These are phyloP conservation scores for Rhodosporidiobolus odoratus DNA, from an alignment of 768 basidiomycete genomes.

Conservation along the genomic window DNA sequence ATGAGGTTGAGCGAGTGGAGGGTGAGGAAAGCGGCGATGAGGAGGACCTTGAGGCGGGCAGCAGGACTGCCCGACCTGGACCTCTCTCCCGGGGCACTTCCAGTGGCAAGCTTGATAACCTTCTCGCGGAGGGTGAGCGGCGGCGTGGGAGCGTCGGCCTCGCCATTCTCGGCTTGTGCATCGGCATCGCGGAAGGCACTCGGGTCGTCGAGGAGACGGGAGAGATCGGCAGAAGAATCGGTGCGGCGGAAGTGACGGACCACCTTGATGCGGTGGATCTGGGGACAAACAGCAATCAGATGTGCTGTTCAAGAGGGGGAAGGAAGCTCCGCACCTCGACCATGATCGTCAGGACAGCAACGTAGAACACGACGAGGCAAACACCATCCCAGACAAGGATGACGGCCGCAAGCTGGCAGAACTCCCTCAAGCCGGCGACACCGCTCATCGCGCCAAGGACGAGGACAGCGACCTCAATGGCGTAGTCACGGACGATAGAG, in stretches of 20 bases:
- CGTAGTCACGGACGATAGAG: constrained; percentile 84
- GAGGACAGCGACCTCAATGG: constrained; percentile 83
- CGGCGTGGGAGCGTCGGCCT: constrained; percentile 8
- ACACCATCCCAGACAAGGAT: constrained; percentile 79
- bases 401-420: constrained; percentile 90
- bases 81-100: constrained; percentile 39
- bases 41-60: constrained; percentile 76
- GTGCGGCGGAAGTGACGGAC: constrained; percentile 47
- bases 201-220: constrained; percentile 40
- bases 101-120: constrained; percentile 35
- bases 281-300: background rate
- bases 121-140: constrained; percentile 31
- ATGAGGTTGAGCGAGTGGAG: constrained; percentile 88
- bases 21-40: constrained; percentile 84
- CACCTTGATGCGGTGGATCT: constrained; percentile 52
- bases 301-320: background rate
- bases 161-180: constrained; percentile 27
- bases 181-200: constrained; percentile 20
- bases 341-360: constrained; percentile 86
- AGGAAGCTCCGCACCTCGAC: constrained; percentile 62
- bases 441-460: constrained; percentile 77
- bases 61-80: constrained; percentile 68
- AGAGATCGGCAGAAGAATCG: constrained; percentile 42
- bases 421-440: constrained; percentile 84
- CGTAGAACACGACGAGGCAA: constrained; percentile 81